A percentile compares a stretch with the other conserved stretches of the same genome.
phyloP scores from a whole-genome alignment of 805 yeast species.

The Groenewaldozyma salmanticensis region DNA sequence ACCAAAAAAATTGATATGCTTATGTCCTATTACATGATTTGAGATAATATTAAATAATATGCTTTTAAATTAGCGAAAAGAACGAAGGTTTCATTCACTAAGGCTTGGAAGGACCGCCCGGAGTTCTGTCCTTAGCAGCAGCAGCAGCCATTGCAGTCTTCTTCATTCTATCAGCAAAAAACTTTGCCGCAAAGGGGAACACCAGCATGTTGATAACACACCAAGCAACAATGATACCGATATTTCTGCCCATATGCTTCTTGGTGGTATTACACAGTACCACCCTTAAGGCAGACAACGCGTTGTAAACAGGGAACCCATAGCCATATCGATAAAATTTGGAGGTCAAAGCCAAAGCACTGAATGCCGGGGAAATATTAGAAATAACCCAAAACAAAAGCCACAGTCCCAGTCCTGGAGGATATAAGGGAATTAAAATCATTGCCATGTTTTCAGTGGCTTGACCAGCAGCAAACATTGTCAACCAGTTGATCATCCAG shows the following conservation, averaged over 20 bases:
- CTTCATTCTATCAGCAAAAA: constrained; percentile 3
- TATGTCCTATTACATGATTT: no score
- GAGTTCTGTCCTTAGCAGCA: background rate
- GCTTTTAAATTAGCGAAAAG: no score
- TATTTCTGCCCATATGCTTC: constrained; percentile 48
- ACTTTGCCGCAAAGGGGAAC: constrained; percentile 5
- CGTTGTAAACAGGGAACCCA: constrained; percentile 59
- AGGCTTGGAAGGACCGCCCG: no score
- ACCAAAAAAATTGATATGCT: no score
- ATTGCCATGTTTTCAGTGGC: constrained; percentile 58
- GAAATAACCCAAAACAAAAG: constrained; percentile 57
- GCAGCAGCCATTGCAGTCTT: constrained; percentile 3
- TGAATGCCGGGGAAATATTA: constrained; percentile 61
- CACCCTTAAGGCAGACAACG: constrained; percentile 52
- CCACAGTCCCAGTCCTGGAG: constrained; percentile 66
- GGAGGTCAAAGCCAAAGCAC: constrained; percentile 51
- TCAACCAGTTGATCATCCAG: constrained; percentile 60
- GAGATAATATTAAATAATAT: no score
- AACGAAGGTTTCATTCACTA: no score
- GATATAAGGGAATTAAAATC: constrained; percentile 41
- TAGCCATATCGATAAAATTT: constrained; percentile 55
- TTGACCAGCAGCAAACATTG: constrained; percentile 71
- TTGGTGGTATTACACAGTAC: constrained; percentile 47
- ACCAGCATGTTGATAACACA: constrained; percentile 34
- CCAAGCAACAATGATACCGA: constrained; percentile 56